Conservation (phyloP, 306 rosid genomes). For the Begonia masoniana region DNA sequence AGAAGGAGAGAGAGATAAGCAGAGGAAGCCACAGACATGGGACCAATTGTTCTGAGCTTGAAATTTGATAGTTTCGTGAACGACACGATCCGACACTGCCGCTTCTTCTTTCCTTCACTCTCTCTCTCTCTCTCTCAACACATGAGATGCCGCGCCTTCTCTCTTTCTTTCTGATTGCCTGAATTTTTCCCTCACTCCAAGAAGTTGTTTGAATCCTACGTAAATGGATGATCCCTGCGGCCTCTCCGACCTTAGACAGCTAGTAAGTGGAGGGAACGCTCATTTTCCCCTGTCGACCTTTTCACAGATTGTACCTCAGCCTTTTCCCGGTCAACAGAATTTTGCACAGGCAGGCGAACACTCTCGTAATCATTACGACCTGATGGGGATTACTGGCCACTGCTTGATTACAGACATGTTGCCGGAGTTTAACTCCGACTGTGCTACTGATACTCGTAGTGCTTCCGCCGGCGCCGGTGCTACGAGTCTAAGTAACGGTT, state of each 20-base stretch:
- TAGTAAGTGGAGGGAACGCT: constrained; percentile 29
- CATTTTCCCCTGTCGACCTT: constrained; percentile 23
- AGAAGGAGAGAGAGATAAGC: constrained; percentile 4
- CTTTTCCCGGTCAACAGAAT: constrained; percentile 30
- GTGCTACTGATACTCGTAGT: neutral
- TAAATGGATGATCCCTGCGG: constrained; percentile 54
- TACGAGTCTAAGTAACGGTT: neutral
- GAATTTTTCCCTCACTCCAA: neutral
- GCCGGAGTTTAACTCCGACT: constrained; percentile 18
- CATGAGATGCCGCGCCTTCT: neutral
- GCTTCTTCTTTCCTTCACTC: constrained; percentile 19
- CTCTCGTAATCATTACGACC: constrained; percentile 31
- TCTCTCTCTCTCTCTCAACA: constrained; percentile 1
- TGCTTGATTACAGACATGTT: constrained; percentile 32
- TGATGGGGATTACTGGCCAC: constrained; percentile 57
- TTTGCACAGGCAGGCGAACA: too few relatives aligned
- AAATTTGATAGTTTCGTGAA: constrained; percentile 41
- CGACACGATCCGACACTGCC: constrained; percentile 33
- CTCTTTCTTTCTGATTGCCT: neutral
- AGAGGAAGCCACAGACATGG: constrained; percentile 23
- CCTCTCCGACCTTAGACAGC: constrained; percentile 51
- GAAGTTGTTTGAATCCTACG: neutral
- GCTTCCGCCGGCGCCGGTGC: too few relatives aligned
- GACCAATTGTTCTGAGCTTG: constrained; percentile 48
- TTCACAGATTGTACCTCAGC: constrained; percentile 26